Evolutionary conservation across 2,329 filamentous ascomycete genomes (phyloP), one percentile per base, ranked within the genome.

Genomic region (Cercospora sesami): DNA sequence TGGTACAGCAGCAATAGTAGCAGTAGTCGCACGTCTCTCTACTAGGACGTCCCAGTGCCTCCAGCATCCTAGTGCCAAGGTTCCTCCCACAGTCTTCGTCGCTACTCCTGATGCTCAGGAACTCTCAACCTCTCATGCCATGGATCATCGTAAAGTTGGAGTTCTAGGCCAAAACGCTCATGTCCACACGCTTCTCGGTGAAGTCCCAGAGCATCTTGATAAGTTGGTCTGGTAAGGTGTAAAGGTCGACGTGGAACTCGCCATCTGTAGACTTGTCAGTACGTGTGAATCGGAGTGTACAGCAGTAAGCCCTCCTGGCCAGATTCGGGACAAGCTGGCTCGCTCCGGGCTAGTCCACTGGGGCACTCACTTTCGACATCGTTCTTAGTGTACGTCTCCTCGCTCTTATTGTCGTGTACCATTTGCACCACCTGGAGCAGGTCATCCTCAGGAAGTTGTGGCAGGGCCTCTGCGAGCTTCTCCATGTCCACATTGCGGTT

Each of bases 201-300:
- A 95, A 96, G 69, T 97, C 94, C 94, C 94, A 98, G 68, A 99
- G 89, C 88, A 93, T 93, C 81, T 95, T 96, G 78, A 95, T 91
- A 42, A 98, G 86, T 30, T 84, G 82, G 73, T 98, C 95, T 0
- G 95, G 94, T 72, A 99, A 88, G n/a, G 95, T 98, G 83, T 97
- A 98, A 67, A 99, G 86, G 78, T 99, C 95, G 74, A 99, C 94
- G 69, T 97, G 95, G 83, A 99, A 99, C 82, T 99, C 95, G 77
- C 95, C 95, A 77, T 94, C 93, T 92, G 76, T 60, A 14, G 7
- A 33, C 36, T 60, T 59, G 64, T 72, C 36, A 72, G 69, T 64
- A 26, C 48, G 5, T n/a, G 9, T 51, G 28, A 5, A 28, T 28
- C 28, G 28, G 7, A 28, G 5, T 28, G 28, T 28, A 28, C 28